Base-by-base conservation (phyloP, 2,329 filamentous ascomycete species). In the Cryphonectria naterciae region DNA sequence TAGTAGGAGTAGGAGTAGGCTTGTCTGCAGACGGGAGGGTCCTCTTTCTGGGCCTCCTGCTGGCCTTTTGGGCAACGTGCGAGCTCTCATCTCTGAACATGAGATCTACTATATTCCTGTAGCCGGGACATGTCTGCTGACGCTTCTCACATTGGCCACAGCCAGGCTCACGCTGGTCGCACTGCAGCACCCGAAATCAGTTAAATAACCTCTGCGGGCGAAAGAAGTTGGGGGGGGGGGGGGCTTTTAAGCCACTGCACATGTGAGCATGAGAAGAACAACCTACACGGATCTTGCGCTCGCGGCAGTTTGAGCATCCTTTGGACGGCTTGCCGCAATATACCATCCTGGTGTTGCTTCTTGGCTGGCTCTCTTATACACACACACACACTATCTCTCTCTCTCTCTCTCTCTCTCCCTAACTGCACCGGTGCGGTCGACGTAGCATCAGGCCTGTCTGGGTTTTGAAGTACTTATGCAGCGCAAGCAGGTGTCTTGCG, bases 281-380 rank as follows among this genome's bases (percentile, higher is more conserved):
- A 83, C 86, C 80, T 79, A 87, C 86, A 70, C 85, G 84, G 72
- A 87, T 86, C 78, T 88, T 88, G 74, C 86, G 84, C 75, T 85
- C 83, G 73, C 86, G 83, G 75, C 86, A 88, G 73, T 81, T 85
- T 74, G 85, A 86, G 77, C 86, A 88, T 56, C 85, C 86, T 76
- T 86, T 86, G 52, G 86, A 88, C 60, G 86, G 86, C 75, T 87
- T 87, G 6, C 86, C 86, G 74, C 86, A 88, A 75, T 87, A 88
- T 7, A 88, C 86, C 86, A 88, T 88, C 19, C n/a, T 67, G 65
- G 49, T 58, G 65, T 43, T 35, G 61, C 61, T 64, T 58, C 35
- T n/a, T 37, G 15, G 41, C 46, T n/a, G 7, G 1, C 46, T 49
- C 17, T 37, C 37, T 37, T 11, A 11, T 11, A 11, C 37, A 39